These are phyloP conservation scores for Xylaria venustula DNA, from an alignment of 495 filamentous ascomycete species.

Conservation along the genomic window DNA sequence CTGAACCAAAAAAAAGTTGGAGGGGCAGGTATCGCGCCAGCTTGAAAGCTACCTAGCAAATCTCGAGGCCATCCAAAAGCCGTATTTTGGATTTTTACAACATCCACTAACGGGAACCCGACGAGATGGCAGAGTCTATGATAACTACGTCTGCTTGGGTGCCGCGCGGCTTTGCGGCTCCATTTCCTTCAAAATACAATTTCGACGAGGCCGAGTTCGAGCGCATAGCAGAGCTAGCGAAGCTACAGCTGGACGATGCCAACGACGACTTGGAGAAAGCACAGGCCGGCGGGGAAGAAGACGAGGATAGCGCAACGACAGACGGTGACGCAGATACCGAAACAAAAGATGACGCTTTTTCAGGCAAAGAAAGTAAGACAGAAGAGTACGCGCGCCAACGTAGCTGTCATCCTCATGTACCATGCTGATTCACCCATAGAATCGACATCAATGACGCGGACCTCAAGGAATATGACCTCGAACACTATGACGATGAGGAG, in stretches of 20 bases:
- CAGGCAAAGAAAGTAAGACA: slow-evolving; percentile 25
- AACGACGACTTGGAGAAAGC: slow-evolving; percentile 79
- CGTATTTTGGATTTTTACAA: neutral
- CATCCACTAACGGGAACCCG: neutral
- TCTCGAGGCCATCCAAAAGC: no score
- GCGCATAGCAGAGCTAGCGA: slow-evolving; percentile 84
- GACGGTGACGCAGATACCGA: slow-evolving; percentile 16
- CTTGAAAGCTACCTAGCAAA: no score
- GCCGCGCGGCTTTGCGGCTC: slow-evolving; percentile 87
- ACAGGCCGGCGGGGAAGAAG: slow-evolving; percentile 35
- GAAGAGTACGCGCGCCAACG: slow-evolving; percentile 34
- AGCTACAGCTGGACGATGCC: slow-evolving; percentile 89
- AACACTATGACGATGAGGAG: slow-evolving; percentile 85
- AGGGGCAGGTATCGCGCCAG: no score
- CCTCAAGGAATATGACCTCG: slow-evolving; percentile 91
- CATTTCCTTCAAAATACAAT: slow-evolving; percentile 84
- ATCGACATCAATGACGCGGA: slow-evolving; percentile 70
- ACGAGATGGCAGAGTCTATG: slow-evolving; percentile 57
- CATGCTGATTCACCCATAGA: slow-evolving; percentile 19
- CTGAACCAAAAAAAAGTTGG: slow-evolving; percentile 26
- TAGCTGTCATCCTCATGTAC: neutral
- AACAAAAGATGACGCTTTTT: slow-evolving; percentile 26
- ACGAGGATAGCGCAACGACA: slow-evolving; percentile 31
- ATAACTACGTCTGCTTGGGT: slow-evolving; percentile 95
- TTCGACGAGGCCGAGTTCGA: slow-evolving; percentile 92